Base-by-base conservation (phyloP, 2,329 filamentous ascomycete species). In the Phaeoacremonium minimum region DNA sequence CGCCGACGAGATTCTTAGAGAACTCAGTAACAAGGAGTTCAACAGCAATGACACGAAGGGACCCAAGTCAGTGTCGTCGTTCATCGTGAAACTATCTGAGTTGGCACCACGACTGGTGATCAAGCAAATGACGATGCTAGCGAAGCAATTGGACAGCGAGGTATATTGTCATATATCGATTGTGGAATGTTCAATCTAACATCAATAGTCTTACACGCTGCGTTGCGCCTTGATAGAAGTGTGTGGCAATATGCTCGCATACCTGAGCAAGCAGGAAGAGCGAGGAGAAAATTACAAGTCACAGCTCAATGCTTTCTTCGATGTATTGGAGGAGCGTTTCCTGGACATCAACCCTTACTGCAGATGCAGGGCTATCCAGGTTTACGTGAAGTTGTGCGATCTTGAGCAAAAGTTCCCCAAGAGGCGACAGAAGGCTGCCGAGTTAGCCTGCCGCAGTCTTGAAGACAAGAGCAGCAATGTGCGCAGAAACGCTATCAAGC, bases 391-490 rank as follows among this genome's bases (percentile, higher is more conserved):
- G 55, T 75, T 98, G 11, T 96, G 90, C 52, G 89, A 96, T 39
- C 73, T 97, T n/a, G 88, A 95, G 32, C 87, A 91, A 46, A 97
- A 97, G 57, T 96, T 94, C 51, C 88, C 90, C 26, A 96, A 96
- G 64, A 77, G 90, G 37, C 76, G 93, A 42, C 90, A 96, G 58
- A 85, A 77, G 53, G 91, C 85, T 4, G 86, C 91, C 2, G 88
- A 96, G 56, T 70, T 96, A 17, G 90, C 93, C 2, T 83, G 86
- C 38, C 79, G 87, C 49, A 97, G 91, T 58, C 71, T 98, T 4
- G 87, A 96, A 59, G 94, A 98, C 66, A 97, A 95, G 71, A 97
- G 91, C 65, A 98, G 93, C 62, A 95, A 97, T 52, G 93, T 98
- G 19, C 78, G 93, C 43, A 79, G 90, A 40, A 97, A 97, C 57